Base-by-base conservation (phyloP, 2,329 filamentous ascomycete genomes). In the Paecilomyces dactylethromorphus region DNA sequence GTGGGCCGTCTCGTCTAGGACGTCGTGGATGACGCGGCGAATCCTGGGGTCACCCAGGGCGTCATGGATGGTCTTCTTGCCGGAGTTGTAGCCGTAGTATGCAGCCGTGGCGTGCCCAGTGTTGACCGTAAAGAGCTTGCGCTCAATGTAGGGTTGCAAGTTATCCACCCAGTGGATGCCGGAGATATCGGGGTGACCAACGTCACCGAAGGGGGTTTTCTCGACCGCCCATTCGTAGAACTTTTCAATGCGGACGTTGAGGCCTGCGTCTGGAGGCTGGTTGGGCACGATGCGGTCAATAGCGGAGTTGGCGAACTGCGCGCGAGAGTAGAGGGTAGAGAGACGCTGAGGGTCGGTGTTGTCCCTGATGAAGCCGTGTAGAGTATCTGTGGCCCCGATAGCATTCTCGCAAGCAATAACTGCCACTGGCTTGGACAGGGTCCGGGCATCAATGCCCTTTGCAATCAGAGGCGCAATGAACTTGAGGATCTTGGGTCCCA, bases 201-300 rank as follows among this genome's bases (percentile, higher is more conserved):
- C 79, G 63, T 87, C 84, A 64, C 87, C 82, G 76, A 97, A 97
- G 1, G 93, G 93, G 52, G 86, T 88, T 73, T 86, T 81, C 73
- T 99, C 94, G 56, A 99, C 92, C 45, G 94, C 93, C 94, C 94
- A 99, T 81, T 99, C 94, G 80, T 91, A 97, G 83, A 97, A 99
- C 79, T 94, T 94, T 83, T 99, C 94, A 54, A 99, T 92, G 70
- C 88, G 92, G 65, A 99, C 94, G 71, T 97, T 87, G 52, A 99
- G 84, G 58, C 92, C 92, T 24, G 88, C 85, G 68, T 90, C 80
- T 55, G 85, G 79, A 61, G 91, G 87, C 79, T 97, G 94, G 51
- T 91, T 90, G 13, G 94, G 94, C 24, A 97, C 94, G 73, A 99
- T 99, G 62, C 94, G 91, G 82, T 99, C 94, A 74, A 99, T 97